Evolutionary conservation across 768 basidiomycete species (phyloP).

Genomic region (Trametes punicea): DNA sequence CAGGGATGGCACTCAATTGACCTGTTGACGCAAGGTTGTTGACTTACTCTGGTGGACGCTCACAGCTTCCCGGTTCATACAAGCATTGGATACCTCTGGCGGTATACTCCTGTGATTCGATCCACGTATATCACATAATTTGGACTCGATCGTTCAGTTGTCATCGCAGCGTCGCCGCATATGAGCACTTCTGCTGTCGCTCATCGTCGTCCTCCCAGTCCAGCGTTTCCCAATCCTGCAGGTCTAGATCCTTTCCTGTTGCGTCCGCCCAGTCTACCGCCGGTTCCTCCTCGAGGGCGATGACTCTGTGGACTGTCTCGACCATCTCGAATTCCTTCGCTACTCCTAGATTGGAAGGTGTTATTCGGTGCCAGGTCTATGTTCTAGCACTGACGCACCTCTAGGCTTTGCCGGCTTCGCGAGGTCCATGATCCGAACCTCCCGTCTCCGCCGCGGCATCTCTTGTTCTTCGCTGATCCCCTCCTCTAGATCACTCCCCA

Average conservation of each 20-base stretch:
- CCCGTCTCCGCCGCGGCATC: neutral
- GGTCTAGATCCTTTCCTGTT: neutral
- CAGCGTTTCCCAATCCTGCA: slow-evolving; percentile 2
- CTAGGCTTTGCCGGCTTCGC: slow-evolving; percentile 13
- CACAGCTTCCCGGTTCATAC: too few relatives aligned
- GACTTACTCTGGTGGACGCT: too few relatives aligned
- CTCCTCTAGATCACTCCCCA: neutral
- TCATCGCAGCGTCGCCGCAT: neutral
- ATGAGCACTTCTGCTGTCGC: neutral
- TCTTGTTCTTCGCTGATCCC: neutral
- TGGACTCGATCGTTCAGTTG: neutral
- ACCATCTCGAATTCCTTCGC: neutral
- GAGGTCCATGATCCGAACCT: slow-evolving; percentile 15
- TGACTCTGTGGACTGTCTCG: slow-evolving; percentile 1
- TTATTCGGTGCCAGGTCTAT: neutral
- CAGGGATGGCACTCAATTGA: too few relatives aligned
- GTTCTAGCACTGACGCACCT: neutral
- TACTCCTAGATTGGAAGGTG: neutral
- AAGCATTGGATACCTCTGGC: too few relatives aligned
- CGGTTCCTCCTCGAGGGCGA: neutral
- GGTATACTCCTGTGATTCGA: too few relatives aligned
- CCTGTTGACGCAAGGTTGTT: too few relatives aligned
- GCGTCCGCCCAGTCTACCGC: neutral
- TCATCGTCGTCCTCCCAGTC: neutral
- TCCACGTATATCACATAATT: too few relatives aligned